Base-by-base conservation (phyloP, 306 rosid genomes). In the Rubus parviflorus region DNA sequence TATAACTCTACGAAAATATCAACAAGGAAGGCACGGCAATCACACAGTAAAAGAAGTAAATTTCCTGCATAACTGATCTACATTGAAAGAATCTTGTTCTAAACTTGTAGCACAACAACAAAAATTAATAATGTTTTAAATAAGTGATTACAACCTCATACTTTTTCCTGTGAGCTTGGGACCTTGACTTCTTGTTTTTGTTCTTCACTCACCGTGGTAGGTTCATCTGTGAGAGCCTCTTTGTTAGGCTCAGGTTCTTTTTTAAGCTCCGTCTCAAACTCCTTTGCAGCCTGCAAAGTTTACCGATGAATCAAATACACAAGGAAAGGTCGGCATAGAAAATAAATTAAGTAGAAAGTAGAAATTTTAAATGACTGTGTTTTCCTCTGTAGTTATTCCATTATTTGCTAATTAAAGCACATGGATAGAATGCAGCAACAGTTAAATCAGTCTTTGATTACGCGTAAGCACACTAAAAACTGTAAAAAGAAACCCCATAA, bases 261-360 rank as follows among this genome's bases (percentile, higher is more conserved):
- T 81, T 89, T 95, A 69, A 95, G 82, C 89, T 95, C 99, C 0
- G 96, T 82, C 75, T 95, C 99, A 56, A 95, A 95, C 87, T 95
- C 99, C 86, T 92, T 95, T 13, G 99, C 99, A 5, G 99, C 99
- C 99, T 95, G 86, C 40, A 82, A 81, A 40, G 80, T 78, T 68
- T 22, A 82, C 72, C 78, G 58, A 79, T 35, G 25, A 54, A 43
- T 71, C 54, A 85, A 65, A 63, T 35, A 64, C 15, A 58, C 51
- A 58, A 77, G 23, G 68, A 72, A 43, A 75, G 22, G 70, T 66
- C 12, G 43, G 53, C 5, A 43, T 38, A 25, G 5, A 1, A 66
- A 67, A 38, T 6, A 8, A 45, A 38, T 38, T 37, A 40, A 70
- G 67, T 14, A 30, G n/a, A 37, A 37, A 40, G 14, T 68, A 35